Evolutionary conservation across 2,329 filamentous ascomycete genomes (phyloP).

Genomic region (Neofusicoccum umdonicola): DNA sequence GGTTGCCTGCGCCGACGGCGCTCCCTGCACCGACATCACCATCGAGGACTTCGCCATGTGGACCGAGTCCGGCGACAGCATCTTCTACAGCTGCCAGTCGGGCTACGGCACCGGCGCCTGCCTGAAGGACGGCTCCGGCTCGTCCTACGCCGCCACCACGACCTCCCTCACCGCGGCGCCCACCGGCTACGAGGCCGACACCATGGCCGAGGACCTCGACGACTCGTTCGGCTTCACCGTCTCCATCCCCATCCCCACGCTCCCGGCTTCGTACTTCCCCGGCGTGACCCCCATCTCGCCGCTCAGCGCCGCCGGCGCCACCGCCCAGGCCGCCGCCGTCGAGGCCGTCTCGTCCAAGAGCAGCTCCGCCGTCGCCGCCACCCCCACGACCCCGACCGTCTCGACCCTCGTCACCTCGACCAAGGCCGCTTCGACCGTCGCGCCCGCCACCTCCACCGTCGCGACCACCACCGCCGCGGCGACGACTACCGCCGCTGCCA

Average conservation of each 20-base stretch:
- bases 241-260: conserved; percentile 42
- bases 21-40: conserved; percentile 53
- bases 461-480: not conserved
- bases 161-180: conserved; percentile 37
- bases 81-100: conserved; percentile 48
- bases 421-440: not conserved
- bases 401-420: conserved; percentile 7
- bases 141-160: conserved; percentile 29
- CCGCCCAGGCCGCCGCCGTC: not conserved
- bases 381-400: not conserved
- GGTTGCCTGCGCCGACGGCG: conserved; percentile 49
- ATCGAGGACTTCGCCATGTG: conserved; percentile 54
- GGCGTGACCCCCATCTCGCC: conserved; percentile 33
- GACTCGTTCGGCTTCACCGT: conserved; percentile 30
- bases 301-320: conserved; percentile 13
- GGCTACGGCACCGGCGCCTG: conserved; percentile 52
- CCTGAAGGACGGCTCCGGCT: conserved; percentile 35
- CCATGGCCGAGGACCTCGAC: conserved; percentile 37
- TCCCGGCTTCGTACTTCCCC: conserved; percentile 42
- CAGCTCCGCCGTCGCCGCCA: not conserved
- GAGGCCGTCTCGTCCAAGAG: not conserved
- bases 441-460: not conserved
- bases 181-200: conserved; percentile 37
- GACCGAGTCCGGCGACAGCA: conserved; percentile 46
- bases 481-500: not conserved